Evolutionary conservation across 2,329 filamentous ascomycete species (phyloP), one percentile per base, ranked within the genome.

Genomic region (Fusarium temperatum): DNA sequence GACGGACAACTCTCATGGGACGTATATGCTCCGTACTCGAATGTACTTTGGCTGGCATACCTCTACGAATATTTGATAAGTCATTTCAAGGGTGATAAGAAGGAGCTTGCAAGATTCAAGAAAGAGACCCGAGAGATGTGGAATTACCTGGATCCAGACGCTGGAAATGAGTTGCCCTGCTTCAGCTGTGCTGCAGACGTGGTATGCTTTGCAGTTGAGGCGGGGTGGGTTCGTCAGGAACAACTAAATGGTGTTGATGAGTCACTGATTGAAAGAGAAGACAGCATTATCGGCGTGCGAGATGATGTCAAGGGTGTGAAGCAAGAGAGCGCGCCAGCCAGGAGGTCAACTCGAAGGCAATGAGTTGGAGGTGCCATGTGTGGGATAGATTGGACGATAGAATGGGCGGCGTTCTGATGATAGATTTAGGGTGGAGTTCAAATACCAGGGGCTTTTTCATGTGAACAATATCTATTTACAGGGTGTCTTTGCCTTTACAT

Each of bases 1-100:
- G 82, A 86, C 63, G 87, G 85, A 3, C 79, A 86, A 8, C 83
- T 90, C 17, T 86, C 84, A 4, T 92, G 90, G 90, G 79, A 83
- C 10, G 83, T 81, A 2, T 87, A 88, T 72, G 85, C 85, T 35
- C 89, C 90, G 2, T 92, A 91, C 78, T 91, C 88, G 9, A 92
- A 92, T 70, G 89, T 91, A 4, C 81, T 92, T 24, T 92, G 90
- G 90, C 84, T 92, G 47, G 87, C 89, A 7, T 92, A 91, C 70
- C 82, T 91, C 10, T 90, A 90, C 75, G 81, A 84, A 41, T 90
- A 90, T 78, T 80, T 90, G 63, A 75, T 83, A 6, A 74, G 70
- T 12, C 83, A 86, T 68, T 90, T 89, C 72, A 70, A 75, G 17
- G 88, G 88, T 10, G 81, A 84, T 14, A 85, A 83, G 73, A 83